Conservation (phyloP, 2,329 filamentous ascomycete genomes). For the Claviceps purpurea region DNA sequence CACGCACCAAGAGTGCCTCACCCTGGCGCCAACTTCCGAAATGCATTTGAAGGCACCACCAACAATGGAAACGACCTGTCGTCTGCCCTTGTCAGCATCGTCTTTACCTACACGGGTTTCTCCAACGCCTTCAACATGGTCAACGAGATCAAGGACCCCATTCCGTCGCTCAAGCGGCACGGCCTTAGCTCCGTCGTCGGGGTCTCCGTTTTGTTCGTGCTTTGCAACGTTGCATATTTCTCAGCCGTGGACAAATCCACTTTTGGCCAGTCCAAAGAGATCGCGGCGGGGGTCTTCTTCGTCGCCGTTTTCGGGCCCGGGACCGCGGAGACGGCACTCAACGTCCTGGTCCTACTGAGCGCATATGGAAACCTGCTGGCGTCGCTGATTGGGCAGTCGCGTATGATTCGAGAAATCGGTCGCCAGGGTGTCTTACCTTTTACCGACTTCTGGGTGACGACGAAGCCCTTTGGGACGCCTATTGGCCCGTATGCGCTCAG, state of each 20-base stretch:
- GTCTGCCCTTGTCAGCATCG: slow-evolving; percentile 42
- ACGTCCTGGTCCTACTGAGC: slow-evolving; percentile 42
- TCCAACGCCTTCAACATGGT: slow-evolving; percentile 48
- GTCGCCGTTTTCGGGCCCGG: slow-evolving; percentile 39
- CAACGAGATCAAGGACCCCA: slow-evolving; percentile 36
- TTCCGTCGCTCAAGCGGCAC: slow-evolving; percentile 35
- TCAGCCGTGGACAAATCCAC: slow-evolving; percentile 25
- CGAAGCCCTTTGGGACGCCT: slow-evolving; percentile 49
- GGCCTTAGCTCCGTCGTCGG: slow-evolving; percentile 35
- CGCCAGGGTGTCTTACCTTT: slow-evolving; percentile 48
- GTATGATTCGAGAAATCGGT: slow-evolving; percentile 47
- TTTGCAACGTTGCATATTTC: slow-evolving; percentile 50
- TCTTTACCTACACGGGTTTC: slow-evolving; percentile 45
- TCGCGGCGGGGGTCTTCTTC: slow-evolving; percentile 47
- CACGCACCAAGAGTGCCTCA: slow-evolving; percentile 17
- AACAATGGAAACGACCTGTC: slow-evolving; percentile 23
- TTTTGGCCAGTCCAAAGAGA: slow-evolving; percentile 21
- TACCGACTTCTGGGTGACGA: slow-evolving; percentile 49
- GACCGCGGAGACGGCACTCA: slow-evolving; percentile 36
- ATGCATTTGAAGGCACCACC: slow-evolving; percentile 23
- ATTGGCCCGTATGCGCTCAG: slow-evolving; percentile 45
- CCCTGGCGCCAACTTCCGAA: slow-evolving; percentile 21
- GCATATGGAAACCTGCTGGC: slow-evolving; percentile 47
- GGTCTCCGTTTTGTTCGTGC: slow-evolving; percentile 41
- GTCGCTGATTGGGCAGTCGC: slow-evolving; percentile 39